Evolutionary conservation across 495 filamentous ascomycete species (phyloP), one percentile per base, ranked within the genome.

Genomic region (Xylaria venustula): DNA sequence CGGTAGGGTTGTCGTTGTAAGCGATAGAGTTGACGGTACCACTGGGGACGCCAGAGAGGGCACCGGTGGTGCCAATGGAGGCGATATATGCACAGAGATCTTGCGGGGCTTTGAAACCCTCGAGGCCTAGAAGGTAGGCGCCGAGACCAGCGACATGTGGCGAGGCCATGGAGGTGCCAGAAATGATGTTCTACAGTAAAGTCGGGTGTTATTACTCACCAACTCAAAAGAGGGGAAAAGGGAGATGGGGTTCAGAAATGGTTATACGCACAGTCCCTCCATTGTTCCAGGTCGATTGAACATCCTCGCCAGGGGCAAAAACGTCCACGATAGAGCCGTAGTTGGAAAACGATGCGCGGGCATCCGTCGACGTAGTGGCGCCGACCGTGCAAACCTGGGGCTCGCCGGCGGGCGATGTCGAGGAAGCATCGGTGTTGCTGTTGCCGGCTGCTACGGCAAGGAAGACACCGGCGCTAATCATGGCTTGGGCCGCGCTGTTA

Each of bases 121-220:
- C 52, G 50, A 86, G 77, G 14, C 72, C 71, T 45, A 86, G 79
- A 28, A 88, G 75, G 71, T 88, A 89, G 45, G 85, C 81, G 32
- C 74, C 84, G 52, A 87, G 77, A 49, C 87, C 87, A 17, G 79
- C 73, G 64, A 89, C 77, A 63, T 90, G 87, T 30, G 87, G 87
- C 17, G 81, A 79, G 42, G 87, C 83, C 83, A 86, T 87, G 22
- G 78, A 82, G 15, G 88, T 91, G 34, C 87, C 88, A 7, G 84
- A 87, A 73, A 90, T 87, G 69, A 82, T 83, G 79, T 87, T 85
- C 69, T 80, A 74, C 8, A 34, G 47, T 20, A 7, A 19, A 25
- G n/a, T 22, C 3, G 11, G 11, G 25, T 0, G 30, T 28, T 50
- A 67, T 25, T 30, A 7, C 32, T 40, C 30, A 40, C 19, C 11